These are phyloP conservation scores for Dactylellina parvicollis DNA, from an alignment of 2,329 filamentous ascomycete species.

Conservation along the genomic window DNA sequence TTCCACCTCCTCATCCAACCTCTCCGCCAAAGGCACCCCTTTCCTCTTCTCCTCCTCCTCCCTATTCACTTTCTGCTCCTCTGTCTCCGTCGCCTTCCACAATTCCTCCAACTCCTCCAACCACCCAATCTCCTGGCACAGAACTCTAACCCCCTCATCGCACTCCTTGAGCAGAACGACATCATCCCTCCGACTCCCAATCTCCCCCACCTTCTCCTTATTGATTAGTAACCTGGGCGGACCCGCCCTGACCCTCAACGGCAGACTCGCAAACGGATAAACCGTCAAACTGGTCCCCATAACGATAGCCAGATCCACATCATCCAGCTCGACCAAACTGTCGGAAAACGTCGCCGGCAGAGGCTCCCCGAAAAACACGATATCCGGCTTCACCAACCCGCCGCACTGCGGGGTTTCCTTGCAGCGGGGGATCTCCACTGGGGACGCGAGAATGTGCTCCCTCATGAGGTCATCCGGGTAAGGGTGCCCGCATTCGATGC, in stretches of 20 bases:
- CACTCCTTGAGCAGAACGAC: conserved; percentile 84
- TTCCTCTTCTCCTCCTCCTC: conserved; percentile 44
- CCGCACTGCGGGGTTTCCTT: conserved; percentile 66
- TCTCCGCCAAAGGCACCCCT: conserved; percentile 22
- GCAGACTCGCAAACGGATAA: conserved; percentile 86
- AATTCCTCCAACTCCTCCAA: conserved; percentile 78
- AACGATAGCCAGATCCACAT: conserved; percentile 81
- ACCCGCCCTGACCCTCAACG: conserved; percentile 69
- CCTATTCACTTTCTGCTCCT: conserved; percentile 66
- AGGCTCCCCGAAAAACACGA: conserved; percentile 89
- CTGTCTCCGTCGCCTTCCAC: conserved; percentile 67
- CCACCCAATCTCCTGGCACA: conserved; percentile 87
- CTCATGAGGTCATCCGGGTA: conserved; percentile 73
- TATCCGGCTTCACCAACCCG: conserved; percentile 90
- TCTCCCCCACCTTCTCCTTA: conserved; percentile 78
- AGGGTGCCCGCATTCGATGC: conserved; percentile 81
- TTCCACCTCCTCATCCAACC: conserved; percentile 60
- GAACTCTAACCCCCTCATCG: conserved; percentile 78
- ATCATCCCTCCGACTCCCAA: conserved; percentile 83
- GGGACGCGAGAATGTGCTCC: conserved; percentile 7
- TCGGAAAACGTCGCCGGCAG: conserved; percentile 74
- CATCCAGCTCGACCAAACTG: conserved; percentile 67
- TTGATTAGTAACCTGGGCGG: conserved; percentile 88
- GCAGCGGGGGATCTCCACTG: conserved; percentile 41
- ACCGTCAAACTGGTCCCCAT: conserved; percentile 90